These are phyloP conservation scores for Pleurotus pulmonarius DNA, from an alignment of 768 basidiomycete genomes.

Conservation along the genomic window DNA sequence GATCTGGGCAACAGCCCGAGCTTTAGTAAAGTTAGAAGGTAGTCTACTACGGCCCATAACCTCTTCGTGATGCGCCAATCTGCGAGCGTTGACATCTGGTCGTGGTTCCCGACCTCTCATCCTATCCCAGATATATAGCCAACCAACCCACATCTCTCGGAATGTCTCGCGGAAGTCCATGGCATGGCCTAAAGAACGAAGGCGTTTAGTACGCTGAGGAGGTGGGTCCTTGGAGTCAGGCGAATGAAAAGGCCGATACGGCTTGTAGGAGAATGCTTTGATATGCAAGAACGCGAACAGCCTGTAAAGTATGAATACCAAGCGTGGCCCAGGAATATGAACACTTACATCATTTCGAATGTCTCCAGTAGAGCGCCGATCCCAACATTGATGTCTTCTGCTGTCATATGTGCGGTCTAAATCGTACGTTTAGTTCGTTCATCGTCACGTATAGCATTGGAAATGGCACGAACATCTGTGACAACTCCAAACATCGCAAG, in stretches of 20 bases:
- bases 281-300: constrained; percentile 70
- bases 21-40: constrained; percentile 12
- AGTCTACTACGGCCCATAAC: constrained; percentile 32
- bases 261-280: constrained; percentile 66
- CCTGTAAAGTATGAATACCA: constrained; percentile 26
- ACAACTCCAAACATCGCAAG: constrained; percentile 57
- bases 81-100: constrained; percentile 37
- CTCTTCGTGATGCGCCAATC: constrained; percentile 36
- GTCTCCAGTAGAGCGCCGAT: constrained; percentile 66
- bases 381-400: constrained; percentile 69
- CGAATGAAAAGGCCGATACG: constrained; percentile 39
- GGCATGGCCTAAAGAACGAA: constrained; percentile 57
- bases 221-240: constrained; percentile 24
- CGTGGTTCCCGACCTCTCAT: constrained; percentile 54
- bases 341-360: constrained; percentile 69
- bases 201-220: constrained; percentile 44
- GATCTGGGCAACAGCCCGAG: constrained; percentile 19
- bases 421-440: background rate
- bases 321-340: background rate
- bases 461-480: constrained; percentile 45
- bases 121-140: constrained; percentile 53
- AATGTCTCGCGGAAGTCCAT: constrained; percentile 71
- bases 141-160: constrained; percentile 55
- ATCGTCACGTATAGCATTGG: background rate
- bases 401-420: constrained; percentile 67